These are phyloP conservation scores for Kwoniella dejecticola DNA, from an alignment of 768 basidiomycete genomes.

Conservation along the genomic window DNA sequence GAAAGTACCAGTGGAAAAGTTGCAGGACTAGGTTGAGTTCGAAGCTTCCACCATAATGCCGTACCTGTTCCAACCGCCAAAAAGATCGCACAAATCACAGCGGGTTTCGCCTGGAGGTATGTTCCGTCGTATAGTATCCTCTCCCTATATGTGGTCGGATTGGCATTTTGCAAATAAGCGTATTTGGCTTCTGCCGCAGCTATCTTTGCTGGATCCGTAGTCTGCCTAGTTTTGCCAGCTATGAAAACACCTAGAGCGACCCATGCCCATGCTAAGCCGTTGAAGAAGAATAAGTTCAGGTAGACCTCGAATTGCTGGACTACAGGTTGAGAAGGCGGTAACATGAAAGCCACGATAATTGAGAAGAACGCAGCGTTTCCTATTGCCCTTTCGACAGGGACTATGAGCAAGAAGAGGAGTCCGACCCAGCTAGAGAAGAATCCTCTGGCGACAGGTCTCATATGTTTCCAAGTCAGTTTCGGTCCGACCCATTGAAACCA, in stretches of 20 bases:
- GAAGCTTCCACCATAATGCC: constrained; percentile 45
- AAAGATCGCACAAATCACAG: constrained; percentile 45
- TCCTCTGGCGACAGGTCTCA: constrained; percentile 50
- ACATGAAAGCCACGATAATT: constrained; percentile 47
- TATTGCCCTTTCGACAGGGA: constrained; percentile 31
- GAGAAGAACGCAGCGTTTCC: constrained; percentile 52
- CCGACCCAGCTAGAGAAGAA: constrained; percentile 50
- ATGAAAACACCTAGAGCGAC: constrained; percentile 48
- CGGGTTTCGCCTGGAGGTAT: constrained; percentile 48
- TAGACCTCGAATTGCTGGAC: constrained; percentile 48
- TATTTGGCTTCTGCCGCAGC: constrained; percentile 32
- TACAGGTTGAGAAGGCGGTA: constrained; percentile 47
- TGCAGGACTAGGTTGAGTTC: constrained; percentile 49
- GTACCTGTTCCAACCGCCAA: constrained; percentile 43
- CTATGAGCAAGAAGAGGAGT: constrained; percentile 42
- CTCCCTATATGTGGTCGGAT: constrained; percentile 12
- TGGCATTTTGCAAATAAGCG: constrained; percentile 10
- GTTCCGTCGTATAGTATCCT: constrained; percentile 44
- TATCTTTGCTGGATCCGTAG: constrained; percentile 28
- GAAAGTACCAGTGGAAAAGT: constrained; percentile 51
- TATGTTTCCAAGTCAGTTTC: constrained; percentile 34
- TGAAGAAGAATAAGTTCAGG: constrained; percentile 48
- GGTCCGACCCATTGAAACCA: constrained; percentile 45
- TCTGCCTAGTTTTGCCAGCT: constrained; percentile 30
- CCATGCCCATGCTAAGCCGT: constrained; percentile 51